Evolutionary conservation across 2,329 filamentous ascomycete genomes (phyloP).

Genomic region (Arthrobotrys conoides): DNA sequence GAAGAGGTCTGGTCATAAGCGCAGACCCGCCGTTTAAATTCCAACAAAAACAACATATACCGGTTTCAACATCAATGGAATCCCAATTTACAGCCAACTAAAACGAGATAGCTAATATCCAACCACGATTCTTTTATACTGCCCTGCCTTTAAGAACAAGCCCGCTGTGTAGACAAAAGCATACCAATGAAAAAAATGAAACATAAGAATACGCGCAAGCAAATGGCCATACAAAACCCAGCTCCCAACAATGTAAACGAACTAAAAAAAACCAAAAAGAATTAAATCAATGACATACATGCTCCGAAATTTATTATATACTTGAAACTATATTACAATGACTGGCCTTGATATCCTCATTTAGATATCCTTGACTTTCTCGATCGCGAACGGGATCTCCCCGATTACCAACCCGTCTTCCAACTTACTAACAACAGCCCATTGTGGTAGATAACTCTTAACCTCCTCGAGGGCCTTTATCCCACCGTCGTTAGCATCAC

Average conservation of each 20-base stretch:
- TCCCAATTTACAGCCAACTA: too few species aligned
- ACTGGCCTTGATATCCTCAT: background rate
- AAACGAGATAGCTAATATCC: too few species aligned
- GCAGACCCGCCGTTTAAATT: too few species aligned
- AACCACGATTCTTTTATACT: background rate
- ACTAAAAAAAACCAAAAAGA: background rate
- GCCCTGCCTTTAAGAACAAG: too few species aligned
- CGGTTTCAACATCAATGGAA: too few species aligned
- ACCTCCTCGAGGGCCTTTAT: conserved; percentile 90
- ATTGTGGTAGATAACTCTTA: conserved; percentile 80
- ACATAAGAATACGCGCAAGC: too few species aligned
- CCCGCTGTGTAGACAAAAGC: too few species aligned
- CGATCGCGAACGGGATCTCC: conserved; percentile 26
- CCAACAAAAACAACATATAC: too few species aligned
- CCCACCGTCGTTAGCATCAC: conserved; percentile 80
- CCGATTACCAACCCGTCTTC: conserved; percentile 86
- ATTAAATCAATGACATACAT: background rate
- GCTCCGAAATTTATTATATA: background rate
- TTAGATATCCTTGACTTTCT: background rate
- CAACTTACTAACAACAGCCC: conserved; percentile 83
- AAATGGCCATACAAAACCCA: background rate
- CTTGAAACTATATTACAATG: background rate
- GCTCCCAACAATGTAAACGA: background rate
- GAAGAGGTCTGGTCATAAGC: too few species aligned
- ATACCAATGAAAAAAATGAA: background rate